Conservation (phyloP, 768 basidiomycete species). For the Tylopilus rubrobrunneus region DNA sequence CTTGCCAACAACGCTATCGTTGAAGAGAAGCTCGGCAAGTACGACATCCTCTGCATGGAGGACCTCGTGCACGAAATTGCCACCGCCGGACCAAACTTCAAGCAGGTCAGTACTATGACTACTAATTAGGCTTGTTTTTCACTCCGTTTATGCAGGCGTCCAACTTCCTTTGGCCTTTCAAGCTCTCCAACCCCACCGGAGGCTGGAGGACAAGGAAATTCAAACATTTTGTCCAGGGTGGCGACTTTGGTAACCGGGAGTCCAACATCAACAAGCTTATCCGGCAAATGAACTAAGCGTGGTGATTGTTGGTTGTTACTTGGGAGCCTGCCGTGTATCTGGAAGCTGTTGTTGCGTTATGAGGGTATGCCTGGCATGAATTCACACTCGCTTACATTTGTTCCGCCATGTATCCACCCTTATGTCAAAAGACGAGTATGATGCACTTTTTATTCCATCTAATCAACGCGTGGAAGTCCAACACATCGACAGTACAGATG, state of each 20-base stretch:
- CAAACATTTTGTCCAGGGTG: constrained; percentile 94
- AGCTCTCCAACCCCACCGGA: constrained; percentile 97
- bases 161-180: constrained; percentile 99
- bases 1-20: constrained; percentile 92
- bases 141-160: constrained; percentile 48
- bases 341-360: constrained; percentile 14
- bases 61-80: constrained; percentile 97
- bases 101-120: constrained; percentile 62
- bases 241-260: constrained; percentile 98
- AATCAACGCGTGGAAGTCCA: background rate
- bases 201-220: constrained; percentile 98
- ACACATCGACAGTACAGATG: constrained; percentile 1
- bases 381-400: constrained; percentile 16
- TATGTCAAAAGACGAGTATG: constrained; percentile 27
- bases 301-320: constrained; percentile 1
- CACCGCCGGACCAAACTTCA: constrained; percentile 97
- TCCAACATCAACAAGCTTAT: constrained; percentile 96
- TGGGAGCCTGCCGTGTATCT: constrained; percentile 4
- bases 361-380: constrained; percentile 33
- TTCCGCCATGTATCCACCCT: constrained; percentile 25
- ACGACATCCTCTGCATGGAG: constrained; percentile 94
- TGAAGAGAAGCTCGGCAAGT: constrained; percentile 85
- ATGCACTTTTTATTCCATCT: background rate
- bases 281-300: constrained; percentile 81
- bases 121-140: background rate